Conservation (phyloP, 805 yeast genomes). For the Zygotorulaspora chibaensis region DNA sequence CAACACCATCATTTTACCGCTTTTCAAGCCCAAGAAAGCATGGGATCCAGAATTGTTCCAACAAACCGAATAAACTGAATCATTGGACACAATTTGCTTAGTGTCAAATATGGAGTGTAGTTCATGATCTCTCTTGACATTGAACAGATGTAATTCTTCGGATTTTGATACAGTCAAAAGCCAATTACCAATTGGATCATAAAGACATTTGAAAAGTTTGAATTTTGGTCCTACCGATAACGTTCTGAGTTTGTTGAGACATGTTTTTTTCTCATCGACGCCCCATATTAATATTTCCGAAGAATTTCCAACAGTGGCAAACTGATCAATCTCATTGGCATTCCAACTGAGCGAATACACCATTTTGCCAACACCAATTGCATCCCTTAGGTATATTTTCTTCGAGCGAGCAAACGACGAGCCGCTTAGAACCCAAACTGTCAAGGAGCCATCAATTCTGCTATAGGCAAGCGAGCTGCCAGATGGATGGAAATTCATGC, state of each 20-base stretch:
- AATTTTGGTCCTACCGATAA: constrained; percentile 9
- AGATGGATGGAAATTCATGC: constrained; percentile 28
- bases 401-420: constrained; percentile 11
- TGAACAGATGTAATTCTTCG: constrained; percentile 37
- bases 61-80: constrained; percentile 24
- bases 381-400: constrained; percentile 17
- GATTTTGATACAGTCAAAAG: constrained; percentile 43
- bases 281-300: constrained; percentile 25
- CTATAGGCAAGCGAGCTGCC: constrained; percentile 29
- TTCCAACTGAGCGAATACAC: constrained; percentile 28
- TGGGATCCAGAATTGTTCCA: constrained; percentile 37
- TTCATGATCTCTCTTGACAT: constrained; percentile 33
- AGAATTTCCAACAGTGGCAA: constrained; percentile 26
- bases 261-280: constrained; percentile 14
- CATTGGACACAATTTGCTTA: constrained; percentile 1
- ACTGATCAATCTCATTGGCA: constrained; percentile 17
- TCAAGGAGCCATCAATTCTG: constrained; percentile 32
- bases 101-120: constrained; percentile 13
- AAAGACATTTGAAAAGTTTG: constrained; percentile 29
- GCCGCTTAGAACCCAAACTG: constrained; percentile 22
- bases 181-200: constrained; percentile 45
- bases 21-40: constrained; percentile 44
- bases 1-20: constrained; percentile 41
- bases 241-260: constrained; percentile 17
- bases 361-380: constrained; percentile 19